These are phyloP conservation scores for Casuarina glauca DNA, from an alignment of 306 rosid genomes.

Conservation along the genomic window DNA sequence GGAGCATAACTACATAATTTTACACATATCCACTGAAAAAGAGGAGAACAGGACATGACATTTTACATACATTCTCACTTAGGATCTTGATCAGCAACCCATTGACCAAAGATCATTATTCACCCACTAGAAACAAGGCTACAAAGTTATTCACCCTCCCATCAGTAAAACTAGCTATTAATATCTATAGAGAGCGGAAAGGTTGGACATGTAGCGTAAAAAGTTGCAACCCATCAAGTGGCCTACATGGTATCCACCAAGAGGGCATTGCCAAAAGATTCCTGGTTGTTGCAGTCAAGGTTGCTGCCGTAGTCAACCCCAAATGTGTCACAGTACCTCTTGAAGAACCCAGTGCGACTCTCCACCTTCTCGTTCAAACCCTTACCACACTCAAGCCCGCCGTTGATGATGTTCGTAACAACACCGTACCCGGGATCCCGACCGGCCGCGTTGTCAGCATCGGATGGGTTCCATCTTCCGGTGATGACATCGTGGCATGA, in stretches of 20 bases:
- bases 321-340: constrained; percentile 37
- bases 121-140: background rate
- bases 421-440: constrained; percentile 40
- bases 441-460: constrained; percentile 34
- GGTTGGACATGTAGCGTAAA: background rate
- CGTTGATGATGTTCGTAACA: constrained; percentile 48
- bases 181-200: background rate
- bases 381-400: constrained; percentile 39
- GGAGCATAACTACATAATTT: background rate
- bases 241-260: constrained; percentile 21
- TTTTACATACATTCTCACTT: background rate
- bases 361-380: constrained; percentile 26
- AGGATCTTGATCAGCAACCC: background rate
- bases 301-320: constrained; percentile 30
- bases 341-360: constrained; percentile 42
- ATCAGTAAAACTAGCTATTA: background rate
- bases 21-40: background rate
- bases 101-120: background rate
- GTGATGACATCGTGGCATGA: constrained; percentile 52
- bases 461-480: constrained; percentile 48
- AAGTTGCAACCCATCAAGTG: background rate
- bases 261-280: constrained; percentile 4
- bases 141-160: background rate
- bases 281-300: constrained; percentile 43
- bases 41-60: background rate